Evolutionary conservation across 805 yeast genomes (phyloP), one percentile per base, ranked within the genome.

Genomic region (Candida rishiriensis): DNA sequence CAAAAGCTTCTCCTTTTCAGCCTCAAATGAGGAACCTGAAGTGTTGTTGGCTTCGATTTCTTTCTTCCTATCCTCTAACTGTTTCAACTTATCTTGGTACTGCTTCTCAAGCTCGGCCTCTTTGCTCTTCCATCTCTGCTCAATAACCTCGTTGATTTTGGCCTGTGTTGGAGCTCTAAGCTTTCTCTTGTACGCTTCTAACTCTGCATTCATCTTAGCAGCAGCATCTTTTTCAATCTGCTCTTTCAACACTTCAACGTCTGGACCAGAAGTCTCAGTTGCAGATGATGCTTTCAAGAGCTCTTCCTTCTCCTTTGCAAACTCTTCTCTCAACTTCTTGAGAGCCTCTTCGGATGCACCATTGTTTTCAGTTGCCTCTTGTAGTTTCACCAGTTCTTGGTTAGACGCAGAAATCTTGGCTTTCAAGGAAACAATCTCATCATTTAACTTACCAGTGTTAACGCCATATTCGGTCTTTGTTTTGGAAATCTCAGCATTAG

Each of bases 91-190:
- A 10, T 44, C 51, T 37, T 50, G 46, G 39, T 54, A 61, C 38
- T 53, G 52, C 38, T 59, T 49, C 28, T 64, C 65, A 18, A 76
- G 63, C 42, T 69, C 66, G 9, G 62, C 63, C 44, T 57, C 54
- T 28, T 64, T 56, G 15, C 57, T 65, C 21, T 61, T 63, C 44
- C 60, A 56, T 41, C 71, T 52, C 43, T 60, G 63, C 44, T 66
- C 67, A 33, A 61, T 58, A 26, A 66, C 64, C 21, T 63, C 66
- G 43, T 59, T 59, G 34, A 71, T 60, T 48, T 61, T 64, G 3
- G 65, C 68, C 37, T 64, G 67, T 13, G 67, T 59, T 15, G 72
- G 69, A 1, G 63, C 69, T 43, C 73, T 62, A n/a, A 71, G 49
- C 39, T 57, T 59, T 16, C 50, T 60, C 43, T 66, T 69, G 40